phyloP scores from a whole-genome alignment of 768 basidiomycete species.

The Russula vinacea region DNA sequence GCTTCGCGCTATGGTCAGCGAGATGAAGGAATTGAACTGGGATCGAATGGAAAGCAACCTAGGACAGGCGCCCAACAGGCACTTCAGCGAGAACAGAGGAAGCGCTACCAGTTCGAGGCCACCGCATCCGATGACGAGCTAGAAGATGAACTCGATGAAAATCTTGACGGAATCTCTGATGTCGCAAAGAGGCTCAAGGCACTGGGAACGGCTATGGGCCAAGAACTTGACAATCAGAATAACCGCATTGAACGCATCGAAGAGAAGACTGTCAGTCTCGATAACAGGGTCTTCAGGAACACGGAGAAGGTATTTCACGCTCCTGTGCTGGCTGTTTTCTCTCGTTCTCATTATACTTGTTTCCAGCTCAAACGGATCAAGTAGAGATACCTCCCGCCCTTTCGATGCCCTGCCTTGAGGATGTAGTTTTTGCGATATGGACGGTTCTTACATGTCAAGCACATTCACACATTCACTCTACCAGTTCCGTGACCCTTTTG shows the following conservation, averaged over 20 bases:
- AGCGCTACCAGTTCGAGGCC: slow-evolving; percentile 88
- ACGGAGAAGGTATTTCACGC: slow-evolving; percentile 64
- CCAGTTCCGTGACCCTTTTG: not conserved
- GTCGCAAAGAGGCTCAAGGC: slow-evolving; percentile 76
- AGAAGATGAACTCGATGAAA: slow-evolving; percentile 91
- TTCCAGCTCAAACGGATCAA: slow-evolving; percentile 41
- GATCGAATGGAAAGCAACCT: slow-evolving; percentile 42
- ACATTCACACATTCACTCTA: not conserved
- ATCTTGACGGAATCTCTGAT: slow-evolving; percentile 81
- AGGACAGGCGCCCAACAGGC: slow-evolving; percentile 52
- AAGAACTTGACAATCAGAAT: slow-evolving; percentile 89
- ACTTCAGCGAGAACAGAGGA: slow-evolving; percentile 63
- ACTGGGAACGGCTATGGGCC: slow-evolving; percentile 76
- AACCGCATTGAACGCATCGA: slow-evolving; percentile 69
- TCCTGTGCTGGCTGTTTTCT: not conserved
- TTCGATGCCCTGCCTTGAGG: not conserved
- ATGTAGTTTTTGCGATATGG: not conserved
- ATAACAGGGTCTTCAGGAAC: slow-evolving; percentile 73
- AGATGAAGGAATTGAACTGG: slow-evolving; percentile 45
- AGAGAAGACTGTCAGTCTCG: slow-evolving; percentile 72
- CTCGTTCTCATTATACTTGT: slow-evolving; percentile 14
- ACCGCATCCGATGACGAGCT: slow-evolving; percentile 89
- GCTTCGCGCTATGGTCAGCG: slow-evolving; percentile 61
- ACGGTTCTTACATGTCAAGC: not conserved
- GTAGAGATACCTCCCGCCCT: slow-evolving; percentile 29